phyloP scores from a whole-genome alignment of 495 filamentous ascomycete species.

The Neohortaea acidophila region DNA sequence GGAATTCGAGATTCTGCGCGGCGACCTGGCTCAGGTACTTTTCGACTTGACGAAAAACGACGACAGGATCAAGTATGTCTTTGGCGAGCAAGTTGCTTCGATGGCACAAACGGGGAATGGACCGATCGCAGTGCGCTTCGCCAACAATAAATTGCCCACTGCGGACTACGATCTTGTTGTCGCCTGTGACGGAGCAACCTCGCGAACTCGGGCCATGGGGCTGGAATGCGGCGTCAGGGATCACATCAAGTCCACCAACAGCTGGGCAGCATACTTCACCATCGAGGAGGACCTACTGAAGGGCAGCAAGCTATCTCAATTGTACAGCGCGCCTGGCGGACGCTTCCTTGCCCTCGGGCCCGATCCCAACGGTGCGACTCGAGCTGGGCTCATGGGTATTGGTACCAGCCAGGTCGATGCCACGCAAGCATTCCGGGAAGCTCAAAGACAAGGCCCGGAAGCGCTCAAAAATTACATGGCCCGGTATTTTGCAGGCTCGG shows the following conservation, averaged over 20 bases:
- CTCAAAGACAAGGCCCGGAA: constrained; percentile 27
- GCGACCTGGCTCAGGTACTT: constrained; percentile 33
- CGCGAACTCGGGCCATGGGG: constrained; percentile 34
- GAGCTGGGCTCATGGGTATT: constrained; percentile 25
- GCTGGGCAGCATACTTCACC: constrained; percentile 31
- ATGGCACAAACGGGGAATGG: constrained; percentile 23
- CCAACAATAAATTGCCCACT: constrained; percentile 23
- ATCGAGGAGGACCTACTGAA: constrained; percentile 27
- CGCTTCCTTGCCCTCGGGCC: constrained; percentile 26
- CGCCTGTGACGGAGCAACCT: constrained; percentile 35
- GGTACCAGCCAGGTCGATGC: constrained; percentile 18
- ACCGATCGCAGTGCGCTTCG: constrained; percentile 27
- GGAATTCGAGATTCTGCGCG: constrained; percentile 43
- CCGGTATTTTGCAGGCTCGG: constrained; percentile 26
- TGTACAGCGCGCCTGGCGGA: constrained; percentile 27
- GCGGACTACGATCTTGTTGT: constrained; percentile 35
- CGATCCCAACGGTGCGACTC: constrained; percentile 23
- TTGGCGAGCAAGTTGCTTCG: constrained; percentile 28
- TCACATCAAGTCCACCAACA: constrained; percentile 25
- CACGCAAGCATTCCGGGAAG: constrained; percentile 26
- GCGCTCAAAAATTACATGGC: constrained; percentile 30
- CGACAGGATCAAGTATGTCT: constrained; percentile 31
- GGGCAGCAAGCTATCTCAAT: constrained; percentile 25
- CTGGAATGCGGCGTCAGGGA: constrained; percentile 29
- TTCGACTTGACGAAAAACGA: constrained; percentile 31